Percentiles rank a stretch among this genome's conserved stretches.
Evolutionary conservation across 1,284 basidiomycete species (phyloP).

Genomic region (Porogramme epimiltina): DNA sequence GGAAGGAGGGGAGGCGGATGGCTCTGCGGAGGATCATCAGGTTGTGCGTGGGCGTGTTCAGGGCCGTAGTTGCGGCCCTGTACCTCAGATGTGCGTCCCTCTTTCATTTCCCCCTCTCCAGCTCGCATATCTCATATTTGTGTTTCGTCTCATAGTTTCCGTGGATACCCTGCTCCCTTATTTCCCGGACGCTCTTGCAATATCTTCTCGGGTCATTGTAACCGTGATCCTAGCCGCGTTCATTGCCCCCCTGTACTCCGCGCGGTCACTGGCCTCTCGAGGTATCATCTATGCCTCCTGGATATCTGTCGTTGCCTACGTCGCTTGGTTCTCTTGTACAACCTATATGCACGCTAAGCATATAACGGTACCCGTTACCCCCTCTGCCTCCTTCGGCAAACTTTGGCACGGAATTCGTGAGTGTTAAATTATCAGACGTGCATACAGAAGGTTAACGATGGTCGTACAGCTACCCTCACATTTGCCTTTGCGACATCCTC

Average conservation of each 20-base stretch:
- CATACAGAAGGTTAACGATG: background rate
- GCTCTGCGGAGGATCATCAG: conserved; percentile 41
- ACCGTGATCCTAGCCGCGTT: conserved; percentile 43
- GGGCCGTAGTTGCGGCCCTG: conserved; percentile 53
- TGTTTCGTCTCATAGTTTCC: conserved; percentile 42
- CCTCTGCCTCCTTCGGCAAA: conserved; percentile 44
- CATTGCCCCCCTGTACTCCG: conserved; percentile 51
- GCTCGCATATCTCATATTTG: background rate
- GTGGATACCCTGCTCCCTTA: conserved; percentile 52
- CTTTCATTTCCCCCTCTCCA: background rate
- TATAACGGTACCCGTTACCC: conserved; percentile 37
- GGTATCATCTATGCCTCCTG: conserved; percentile 56
- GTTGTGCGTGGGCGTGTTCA: conserved; percentile 43
- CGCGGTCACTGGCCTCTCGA: conserved; percentile 53
- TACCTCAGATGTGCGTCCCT: conserved; percentile 63
- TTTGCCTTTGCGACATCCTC: conserved; percentile 67
- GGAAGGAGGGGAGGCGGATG: conserved; percentile 40
- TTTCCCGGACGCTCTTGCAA: conserved; percentile 33
- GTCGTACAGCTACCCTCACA: conserved; percentile 48
- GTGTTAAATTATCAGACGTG: conserved; percentile 28
- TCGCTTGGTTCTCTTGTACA: conserved; percentile 57
- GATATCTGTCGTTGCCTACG: conserved; percentile 56
- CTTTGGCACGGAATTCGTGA: conserved; percentile 67
- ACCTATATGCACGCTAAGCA: conserved; percentile 52
- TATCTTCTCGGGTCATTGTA: conserved; percentile 35